These are phyloP conservation scores for Coniochaeta sp. DNA, from an alignment of 2,329 filamentous ascomycete species.

Conservation along the genomic window DNA sequence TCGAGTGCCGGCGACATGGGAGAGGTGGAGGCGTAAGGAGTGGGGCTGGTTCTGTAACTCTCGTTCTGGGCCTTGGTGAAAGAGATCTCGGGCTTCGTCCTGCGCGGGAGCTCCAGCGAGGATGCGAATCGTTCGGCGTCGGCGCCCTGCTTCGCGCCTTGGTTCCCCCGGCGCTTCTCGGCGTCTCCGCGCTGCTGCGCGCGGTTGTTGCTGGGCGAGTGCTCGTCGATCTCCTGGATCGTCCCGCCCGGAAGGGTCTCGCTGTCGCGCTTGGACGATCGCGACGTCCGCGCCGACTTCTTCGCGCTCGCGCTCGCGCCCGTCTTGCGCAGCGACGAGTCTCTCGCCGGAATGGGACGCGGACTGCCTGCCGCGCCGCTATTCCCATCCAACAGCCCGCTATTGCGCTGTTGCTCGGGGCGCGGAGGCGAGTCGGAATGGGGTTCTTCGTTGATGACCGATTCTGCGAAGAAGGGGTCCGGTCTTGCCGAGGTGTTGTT, in stretches of 20 bases:
- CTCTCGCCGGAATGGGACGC: conserved; percentile 55
- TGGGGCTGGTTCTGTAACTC: conserved; percentile 8
- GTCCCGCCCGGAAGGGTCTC: conserved; percentile 30
- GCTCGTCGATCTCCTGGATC: conserved; percentile 21
- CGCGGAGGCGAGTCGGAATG: conserved; percentile 18
- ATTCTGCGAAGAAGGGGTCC: conserved; percentile 45
- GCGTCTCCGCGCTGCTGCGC: conserved; percentile 9
- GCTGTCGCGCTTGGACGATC: conserved; percentile 39
- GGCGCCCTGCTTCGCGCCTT: conserved; percentile 6
- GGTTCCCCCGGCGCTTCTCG: conserved; percentile 6
- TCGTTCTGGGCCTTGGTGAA: conserved; percentile 9
- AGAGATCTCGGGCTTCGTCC: conserved; percentile 6
- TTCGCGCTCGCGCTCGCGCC: conserved; percentile 43
- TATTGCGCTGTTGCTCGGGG: conserved; percentile 7
- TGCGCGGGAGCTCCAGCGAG: conserved; percentile 10
- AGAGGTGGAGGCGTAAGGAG: conserved; percentile 7
- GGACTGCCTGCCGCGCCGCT: conserved; percentile 26
- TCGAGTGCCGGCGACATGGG: conserved; percentile 11
- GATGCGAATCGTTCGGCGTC: conserved; percentile 13
- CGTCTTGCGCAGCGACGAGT: conserved; percentile 60
- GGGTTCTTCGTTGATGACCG: conserved; percentile 49
- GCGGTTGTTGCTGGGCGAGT: conserved; percentile 4
- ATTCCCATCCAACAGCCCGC: conserved; percentile 20
- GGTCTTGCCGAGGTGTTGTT: conserved; percentile 26
- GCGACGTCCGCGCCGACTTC: conserved; percentile 41